phyloP scores from a whole-genome alignment of 768 basidiomycete species.

The Clavulina sp. region DNA sequence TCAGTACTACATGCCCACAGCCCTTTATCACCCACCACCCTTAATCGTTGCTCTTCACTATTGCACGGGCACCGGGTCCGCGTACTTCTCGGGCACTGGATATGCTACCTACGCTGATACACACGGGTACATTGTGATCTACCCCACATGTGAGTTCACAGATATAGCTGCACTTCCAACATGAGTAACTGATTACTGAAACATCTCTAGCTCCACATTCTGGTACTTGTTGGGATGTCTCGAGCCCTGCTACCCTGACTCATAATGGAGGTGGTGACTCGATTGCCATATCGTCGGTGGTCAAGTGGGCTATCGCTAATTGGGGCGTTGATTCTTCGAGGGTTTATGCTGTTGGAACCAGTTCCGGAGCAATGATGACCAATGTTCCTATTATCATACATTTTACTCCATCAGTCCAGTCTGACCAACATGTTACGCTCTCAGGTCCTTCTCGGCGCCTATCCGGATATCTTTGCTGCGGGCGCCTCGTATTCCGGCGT shows the following conservation, averaged over 20 bases:
- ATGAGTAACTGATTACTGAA: conserved; percentile 6
- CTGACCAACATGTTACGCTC: no score
- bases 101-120: conserved; percentile 34
- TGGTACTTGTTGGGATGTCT: conserved; percentile 38
- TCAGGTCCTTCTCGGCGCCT: neutral
- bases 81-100: conserved; percentile 31
- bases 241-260: conserved; percentile 31
- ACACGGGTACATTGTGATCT: conserved; percentile 35
- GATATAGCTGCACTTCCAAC: neutral
- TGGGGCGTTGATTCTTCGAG: conserved; percentile 11
- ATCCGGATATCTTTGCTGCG: conserved; percentile 31
- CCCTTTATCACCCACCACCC: conserved; percentile 23
- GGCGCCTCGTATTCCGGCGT: conserved; percentile 35
- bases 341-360: conserved; percentile 35
- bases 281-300: conserved; percentile 4
- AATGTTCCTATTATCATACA: no score
- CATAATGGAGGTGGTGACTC: conserved; percentile 37
- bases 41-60: conserved; percentile 32
- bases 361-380: conserved; percentile 45
- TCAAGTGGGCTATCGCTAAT: conserved; percentile 1
- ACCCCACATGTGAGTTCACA: conserved; percentile 19
- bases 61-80: conserved; percentile 34
- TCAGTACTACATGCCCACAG: conserved; percentile 23
- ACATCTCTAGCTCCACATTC: conserved; percentile 15
- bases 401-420: conserved; percentile 23